These are phyloP conservation scores for Arabis alpina DNA, from an alignment of 345 rosid species.

Conservation along the genomic window DNA sequence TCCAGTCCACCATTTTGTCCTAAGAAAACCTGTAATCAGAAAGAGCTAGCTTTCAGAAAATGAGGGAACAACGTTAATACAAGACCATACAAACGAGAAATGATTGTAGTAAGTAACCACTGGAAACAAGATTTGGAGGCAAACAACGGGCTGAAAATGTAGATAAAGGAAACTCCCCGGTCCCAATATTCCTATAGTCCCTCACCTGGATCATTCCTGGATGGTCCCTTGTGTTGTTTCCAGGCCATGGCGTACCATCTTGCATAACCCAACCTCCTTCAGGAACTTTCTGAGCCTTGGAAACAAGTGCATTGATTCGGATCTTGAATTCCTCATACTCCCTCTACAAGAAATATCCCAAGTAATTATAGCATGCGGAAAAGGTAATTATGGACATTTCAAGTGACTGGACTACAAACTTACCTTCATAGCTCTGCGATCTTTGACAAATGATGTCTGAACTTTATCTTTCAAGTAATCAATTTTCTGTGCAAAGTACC, in stretches of 20 bases:
- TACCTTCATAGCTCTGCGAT: slow-evolving; percentile 97
- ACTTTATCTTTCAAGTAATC: slow-evolving; percentile 95
- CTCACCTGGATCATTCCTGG: slow-evolving; percentile 98
- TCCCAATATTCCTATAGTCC: slow-evolving; percentile 11
- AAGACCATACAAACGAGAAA: background rate
- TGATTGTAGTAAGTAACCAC: background rate
- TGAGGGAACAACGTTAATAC: background rate
- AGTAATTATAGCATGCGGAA: slow-evolving; percentile 7
- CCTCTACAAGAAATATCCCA: slow-evolving; percentile 56
- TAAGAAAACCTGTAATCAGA: slow-evolving; percentile 80
- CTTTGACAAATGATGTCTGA: slow-evolving; percentile 92
- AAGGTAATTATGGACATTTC: background rate
- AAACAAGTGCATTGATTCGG: slow-evolving; percentile 85
- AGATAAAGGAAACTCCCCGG: background rate
- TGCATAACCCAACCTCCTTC: slow-evolving; percentile 98
- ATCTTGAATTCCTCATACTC: slow-evolving; percentile 94
- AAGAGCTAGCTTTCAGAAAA: background rate
- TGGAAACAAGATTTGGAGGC: background rate
- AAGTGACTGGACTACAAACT: slow-evolving; percentile 32
- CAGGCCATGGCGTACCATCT: slow-evolving; percentile 99
- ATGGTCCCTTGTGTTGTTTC: slow-evolving; percentile 95
- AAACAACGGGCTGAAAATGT: background rate
- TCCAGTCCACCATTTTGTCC: slow-evolving; percentile 97
- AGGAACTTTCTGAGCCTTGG: slow-evolving; percentile 83
- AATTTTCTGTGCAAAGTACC: slow-evolving; percentile 83